These are phyloP conservation scores for Dictyostelium purpureum DNA, from an alignment of 78 protist genomes.

Conservation along the genomic window DNA sequence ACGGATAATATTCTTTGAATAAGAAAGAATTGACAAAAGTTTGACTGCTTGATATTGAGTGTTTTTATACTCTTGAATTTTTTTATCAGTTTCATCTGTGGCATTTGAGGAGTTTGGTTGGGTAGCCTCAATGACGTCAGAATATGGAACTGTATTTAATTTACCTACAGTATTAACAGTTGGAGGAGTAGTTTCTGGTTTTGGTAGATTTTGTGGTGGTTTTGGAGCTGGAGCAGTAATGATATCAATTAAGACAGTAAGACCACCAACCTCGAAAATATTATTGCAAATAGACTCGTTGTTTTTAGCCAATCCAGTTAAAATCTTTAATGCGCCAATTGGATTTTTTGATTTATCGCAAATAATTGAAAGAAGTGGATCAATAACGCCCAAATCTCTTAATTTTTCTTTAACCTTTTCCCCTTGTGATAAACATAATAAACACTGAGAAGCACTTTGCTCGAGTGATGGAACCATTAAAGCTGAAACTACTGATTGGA, in stretches of 20 bases:
- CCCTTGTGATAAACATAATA: neutral
- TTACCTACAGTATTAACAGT: neutral
- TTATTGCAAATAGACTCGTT: conserved; percentile 24
- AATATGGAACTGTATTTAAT: conserved; percentile 20
- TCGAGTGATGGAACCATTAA: neutral
- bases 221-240: conserved; percentile 43
- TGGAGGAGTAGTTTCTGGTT: neutral
- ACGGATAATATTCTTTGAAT: conserved; percentile 31
- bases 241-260: conserved; percentile 49
- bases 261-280: conserved; percentile 74
- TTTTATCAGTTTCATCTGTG: conserved; percentile 4
- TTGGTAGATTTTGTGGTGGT: neutral
- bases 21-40: conserved; percentile 9
- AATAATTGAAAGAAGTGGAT: conserved; percentile 48
- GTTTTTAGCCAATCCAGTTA: conserved; percentile 33
- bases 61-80: neutral
- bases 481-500: neutral
- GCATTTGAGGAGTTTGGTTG: neutral
- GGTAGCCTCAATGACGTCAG: neutral
- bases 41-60: conserved; percentile 20
- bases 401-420: conserved; percentile 32
- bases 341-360: conserved; percentile 43
- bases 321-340: conserved; percentile 5
- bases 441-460: neutral
- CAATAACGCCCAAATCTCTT: conserved; percentile 33